Base-by-base conservation (phyloP, 2,329 filamentous ascomycete genomes). In the Cladosporium colombiae region DNA sequence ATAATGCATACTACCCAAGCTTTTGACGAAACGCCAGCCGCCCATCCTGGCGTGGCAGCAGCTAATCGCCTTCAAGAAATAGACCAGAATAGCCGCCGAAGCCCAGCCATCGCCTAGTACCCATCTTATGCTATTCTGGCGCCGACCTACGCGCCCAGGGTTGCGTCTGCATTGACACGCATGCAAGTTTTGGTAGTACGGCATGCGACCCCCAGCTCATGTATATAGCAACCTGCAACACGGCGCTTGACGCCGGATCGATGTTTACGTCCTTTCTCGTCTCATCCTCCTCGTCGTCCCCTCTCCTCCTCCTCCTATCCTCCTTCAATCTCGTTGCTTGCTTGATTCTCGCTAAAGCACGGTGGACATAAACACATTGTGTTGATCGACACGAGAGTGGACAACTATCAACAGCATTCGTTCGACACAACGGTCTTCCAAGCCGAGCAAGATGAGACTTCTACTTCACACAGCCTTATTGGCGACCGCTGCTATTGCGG, bases 201-300 rank as follows among this genome's bases (percentile, higher is more conserved):
- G 44, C 52, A 44, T 46, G 56, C 50, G 44, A 52, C 25, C 21
- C 55, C 37, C 62, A 64, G 52, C 29, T 37, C 27, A 49, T 64
- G 62, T 64, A 64, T 57, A 64, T 64, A 57, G 62, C 50, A 57
- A 57, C 35, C 52, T 53, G 37, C 52, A 37, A 50, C 55, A 60
- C 55, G 63, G 57, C 55, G 63, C 55, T 65, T 59, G 55, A 60
- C 55, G 63, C 57, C 40, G 44, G 33, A 25, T 29, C 56, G 18
- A 2, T 57, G 44, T 25, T 56, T 56, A 29, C 61, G 52, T 49
- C 62, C 55, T 65, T 25, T 52, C 27, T 21, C 25, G 40, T 50
- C 57, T 50, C 55, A 53, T 60, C 57, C 40, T 40, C 18, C 40
- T 27, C 40, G n/a, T 23, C 44, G 14, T 53, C 29, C 44, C 29